These are phyloP conservation scores for Verticillium klebahnii DNA, from an alignment of 2,329 filamentous ascomycete species.

Conservation along the genomic window DNA sequence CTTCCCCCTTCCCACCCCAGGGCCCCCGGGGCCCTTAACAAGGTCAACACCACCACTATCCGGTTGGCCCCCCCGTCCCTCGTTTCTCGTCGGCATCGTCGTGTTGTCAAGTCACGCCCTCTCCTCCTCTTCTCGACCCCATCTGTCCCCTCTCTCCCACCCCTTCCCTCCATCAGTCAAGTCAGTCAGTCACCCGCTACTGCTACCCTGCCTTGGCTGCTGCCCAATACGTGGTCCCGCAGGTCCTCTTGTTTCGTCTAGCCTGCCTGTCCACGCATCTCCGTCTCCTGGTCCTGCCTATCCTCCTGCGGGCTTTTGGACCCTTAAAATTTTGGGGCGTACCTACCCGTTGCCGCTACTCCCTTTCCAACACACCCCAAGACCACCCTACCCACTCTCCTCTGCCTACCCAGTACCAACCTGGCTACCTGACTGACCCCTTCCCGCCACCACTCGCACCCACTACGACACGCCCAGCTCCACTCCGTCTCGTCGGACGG, in stretches of 20 bases:
- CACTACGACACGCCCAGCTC: not conserved
- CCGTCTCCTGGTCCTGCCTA: constrained; percentile 14
- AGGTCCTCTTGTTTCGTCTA: not conserved
- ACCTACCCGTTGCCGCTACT: constrained; percentile 6
- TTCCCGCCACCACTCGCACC: constrained; percentile 2
- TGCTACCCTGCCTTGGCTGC: not conserved
- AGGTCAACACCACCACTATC: not conserved
- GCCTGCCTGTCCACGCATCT: constrained; percentile 3
- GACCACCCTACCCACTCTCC: constrained; percentile 3
- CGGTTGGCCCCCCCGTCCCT: not conserved
- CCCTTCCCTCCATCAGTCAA: not conserved
- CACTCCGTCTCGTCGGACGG: not conserved
- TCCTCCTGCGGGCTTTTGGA: constrained; percentile 11
- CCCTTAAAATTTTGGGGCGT: constrained; percentile 9
- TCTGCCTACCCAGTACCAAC: constrained; percentile 4
- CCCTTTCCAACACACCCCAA: constrained; percentile 2
- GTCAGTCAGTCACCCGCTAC: not conserved
- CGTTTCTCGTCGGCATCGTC: not conserved
- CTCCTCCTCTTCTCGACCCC: not conserved
- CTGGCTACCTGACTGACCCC: constrained; percentile 7
- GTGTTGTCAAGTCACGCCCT: not conserved
- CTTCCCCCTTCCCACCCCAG: too few species aligned
- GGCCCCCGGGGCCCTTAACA: not conserved
- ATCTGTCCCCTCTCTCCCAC: not conserved
- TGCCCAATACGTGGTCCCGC: not conserved